Conservation (phyloP, 768 basidiomycete genomes). For the Tylopilus plumbeoviolaceoides region DNA sequence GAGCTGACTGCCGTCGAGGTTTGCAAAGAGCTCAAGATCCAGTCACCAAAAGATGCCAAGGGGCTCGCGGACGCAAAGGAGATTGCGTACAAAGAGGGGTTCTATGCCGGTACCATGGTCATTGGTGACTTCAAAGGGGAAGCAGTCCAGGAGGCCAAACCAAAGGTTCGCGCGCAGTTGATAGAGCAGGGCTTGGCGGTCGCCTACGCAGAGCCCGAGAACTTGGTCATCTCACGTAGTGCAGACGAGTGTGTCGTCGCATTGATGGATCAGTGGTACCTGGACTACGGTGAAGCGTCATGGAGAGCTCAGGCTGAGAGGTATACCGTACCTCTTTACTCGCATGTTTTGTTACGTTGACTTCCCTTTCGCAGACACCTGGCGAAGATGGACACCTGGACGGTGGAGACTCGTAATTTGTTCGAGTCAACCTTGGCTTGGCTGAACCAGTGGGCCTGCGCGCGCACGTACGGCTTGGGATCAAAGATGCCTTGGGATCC, state of each 20-base stretch:
- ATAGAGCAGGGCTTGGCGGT: conserved; percentile 76
- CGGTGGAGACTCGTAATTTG: conserved; percentile 83
- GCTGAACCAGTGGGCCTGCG: conserved; percentile 99
- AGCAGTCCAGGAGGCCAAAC: conserved; percentile 88
- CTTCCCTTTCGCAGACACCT: conserved; percentile 50
- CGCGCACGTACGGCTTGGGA: conserved; percentile 94
- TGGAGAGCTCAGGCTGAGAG: conserved; percentile 87
- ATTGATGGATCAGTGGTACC: conserved; percentile 98
- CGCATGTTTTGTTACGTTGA: conserved; percentile 2
- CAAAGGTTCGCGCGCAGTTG: conserved; percentile 80
- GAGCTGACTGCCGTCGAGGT: conserved; percentile 82
- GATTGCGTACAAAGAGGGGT: conserved; percentile 96
- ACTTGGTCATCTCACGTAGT: conserved; percentile 81
- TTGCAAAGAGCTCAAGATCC: conserved; percentile 87
- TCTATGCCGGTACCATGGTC: conserved; percentile 90
- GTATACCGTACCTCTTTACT: conserved; percentile 41
- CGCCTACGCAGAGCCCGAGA: conserved; percentile 94
- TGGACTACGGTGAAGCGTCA: conserved; percentile 90
- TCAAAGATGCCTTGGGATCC: conserved; percentile 97
- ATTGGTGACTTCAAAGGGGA: conserved; percentile 89
- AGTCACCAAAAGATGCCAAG: conserved; percentile 91
- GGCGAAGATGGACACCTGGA: conserved; percentile 85
- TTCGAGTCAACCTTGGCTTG: conserved; percentile 92
- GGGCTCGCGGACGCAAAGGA: conserved; percentile 96
- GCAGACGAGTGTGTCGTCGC: conserved; percentile 98